phyloP scores from a whole-genome alignment of 2,329 filamentous ascomycete genomes.

The Fusarium caatingaense region DNA sequence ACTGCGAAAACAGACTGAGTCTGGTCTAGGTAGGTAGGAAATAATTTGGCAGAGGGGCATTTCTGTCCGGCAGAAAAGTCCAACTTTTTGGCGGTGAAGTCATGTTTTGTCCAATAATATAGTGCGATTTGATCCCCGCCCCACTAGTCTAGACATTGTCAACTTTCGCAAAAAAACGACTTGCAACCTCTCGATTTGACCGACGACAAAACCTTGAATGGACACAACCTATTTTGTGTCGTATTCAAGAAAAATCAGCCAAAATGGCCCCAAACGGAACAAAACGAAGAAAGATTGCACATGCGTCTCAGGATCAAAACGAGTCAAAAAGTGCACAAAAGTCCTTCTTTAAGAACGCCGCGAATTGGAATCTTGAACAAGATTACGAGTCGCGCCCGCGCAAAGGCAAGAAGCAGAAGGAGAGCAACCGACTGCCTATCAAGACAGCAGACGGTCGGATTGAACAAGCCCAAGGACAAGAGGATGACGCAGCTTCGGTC shows the following conservation, averaged over 20 bases:
- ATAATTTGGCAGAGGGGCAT: slow-evolving; percentile 37
- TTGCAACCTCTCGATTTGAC: background rate
- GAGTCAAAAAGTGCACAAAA: slow-evolving; percentile 61
- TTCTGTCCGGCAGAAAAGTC: slow-evolving; percentile 40
- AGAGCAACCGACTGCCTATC: slow-evolving; percentile 83
- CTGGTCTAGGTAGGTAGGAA: slow-evolving; percentile 7
- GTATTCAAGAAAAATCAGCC: slow-evolving; percentile 17
- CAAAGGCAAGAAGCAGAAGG: slow-evolving; percentile 80
- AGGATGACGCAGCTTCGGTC: slow-evolving; percentile 69
- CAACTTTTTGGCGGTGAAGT: slow-evolving; percentile 54
- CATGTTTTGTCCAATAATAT: background rate
- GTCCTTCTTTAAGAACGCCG: slow-evolving; percentile 77
- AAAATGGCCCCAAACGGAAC: slow-evolving; percentile 62
- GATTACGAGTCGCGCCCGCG: slow-evolving; percentile 85
- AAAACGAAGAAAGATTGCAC: slow-evolving; percentile 70
- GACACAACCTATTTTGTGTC: slow-evolving; percentile 16
- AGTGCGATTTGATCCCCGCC: background rate
- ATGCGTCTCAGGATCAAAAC: slow-evolving; percentile 54
- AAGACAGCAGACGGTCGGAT: slow-evolving; percentile 83
- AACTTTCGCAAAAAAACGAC: slow-evolving; percentile 34
- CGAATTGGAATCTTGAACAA: slow-evolving; percentile 91
- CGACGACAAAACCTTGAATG: slow-evolving; percentile 35
- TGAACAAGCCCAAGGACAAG: slow-evolving; percentile 67
- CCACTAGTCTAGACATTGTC: slow-evolving; percentile 7
- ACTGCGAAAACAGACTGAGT: slow-evolving; percentile 5